A percentile compares a stretch with the other conserved stretches of the same genome.
Evolutionary conservation across 371 early-diverging fungal genomes (phyloP).

Genomic region (Apophysomyces elegans): DNA sequence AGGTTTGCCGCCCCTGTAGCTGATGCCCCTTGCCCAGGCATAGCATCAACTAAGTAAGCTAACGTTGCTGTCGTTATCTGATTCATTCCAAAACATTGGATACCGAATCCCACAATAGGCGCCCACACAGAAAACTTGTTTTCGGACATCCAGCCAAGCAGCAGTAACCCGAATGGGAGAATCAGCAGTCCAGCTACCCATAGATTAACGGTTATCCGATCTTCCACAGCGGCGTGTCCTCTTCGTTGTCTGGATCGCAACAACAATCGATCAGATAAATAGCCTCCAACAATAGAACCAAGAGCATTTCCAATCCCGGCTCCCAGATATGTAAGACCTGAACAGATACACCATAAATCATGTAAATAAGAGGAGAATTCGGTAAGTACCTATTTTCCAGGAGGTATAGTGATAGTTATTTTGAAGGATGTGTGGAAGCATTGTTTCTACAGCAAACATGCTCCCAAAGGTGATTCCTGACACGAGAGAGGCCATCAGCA

Average conservation of each 20-base stretch:
- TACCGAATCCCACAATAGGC: slow-evolving; percentile 48
- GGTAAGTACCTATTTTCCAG: slow-evolving; percentile 37
- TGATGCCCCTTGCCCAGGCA: slow-evolving; percentile 49
- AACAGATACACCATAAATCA: too few species aligned
- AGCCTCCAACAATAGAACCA: slow-evolving; percentile 33
- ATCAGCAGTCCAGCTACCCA: slow-evolving; percentile 44
- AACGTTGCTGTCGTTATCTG: slow-evolving; percentile 33
- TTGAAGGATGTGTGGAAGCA: slow-evolving; percentile 39
- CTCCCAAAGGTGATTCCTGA: slow-evolving; percentile 57
- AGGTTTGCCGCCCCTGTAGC: slow-evolving; percentile 51
- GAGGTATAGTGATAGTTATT: slow-evolving; percentile 36
- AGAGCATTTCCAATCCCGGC: slow-evolving; percentile 50
- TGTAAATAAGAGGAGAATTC: not conserved
- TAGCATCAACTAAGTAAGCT: slow-evolving; percentile 52
- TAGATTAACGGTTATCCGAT: slow-evolving; percentile 29
- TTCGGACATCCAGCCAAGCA: slow-evolving; percentile 56
- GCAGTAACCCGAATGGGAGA: slow-evolving; percentile 45
- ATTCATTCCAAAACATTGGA: slow-evolving; percentile 30
- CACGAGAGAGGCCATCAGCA: slow-evolving; percentile 47
- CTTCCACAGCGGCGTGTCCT: slow-evolving; percentile 26
- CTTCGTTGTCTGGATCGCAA: slow-evolving; percentile 26
- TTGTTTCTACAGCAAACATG: slow-evolving; percentile 54
- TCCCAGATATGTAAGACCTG: slow-evolving; percentile 44
- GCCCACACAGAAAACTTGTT: slow-evolving; percentile 38
- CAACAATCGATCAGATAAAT: slow-evolving; percentile 28